Conservation (phyloP, 768 basidiomycete species). For the Russula sp. region DNA sequence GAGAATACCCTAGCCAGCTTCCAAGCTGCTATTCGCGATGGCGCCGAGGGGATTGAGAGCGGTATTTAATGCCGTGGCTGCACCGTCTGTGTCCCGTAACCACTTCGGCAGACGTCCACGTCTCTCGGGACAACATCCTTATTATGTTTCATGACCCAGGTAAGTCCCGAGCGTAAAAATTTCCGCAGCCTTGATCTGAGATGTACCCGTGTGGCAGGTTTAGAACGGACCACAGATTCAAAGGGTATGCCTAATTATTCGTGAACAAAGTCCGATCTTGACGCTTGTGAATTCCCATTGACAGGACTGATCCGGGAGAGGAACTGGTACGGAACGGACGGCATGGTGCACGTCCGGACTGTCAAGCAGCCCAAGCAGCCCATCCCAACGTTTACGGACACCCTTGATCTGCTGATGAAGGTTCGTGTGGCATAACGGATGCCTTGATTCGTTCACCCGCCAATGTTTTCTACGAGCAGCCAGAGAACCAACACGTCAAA, state of each 20-base stretch:
- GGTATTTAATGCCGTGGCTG: slow-evolving; percentile 52
- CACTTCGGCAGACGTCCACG: slow-evolving; percentile 80
- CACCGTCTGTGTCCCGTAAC: slow-evolving; percentile 36
- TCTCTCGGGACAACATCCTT: slow-evolving; percentile 79
- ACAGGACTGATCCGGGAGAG: slow-evolving; percentile 50
- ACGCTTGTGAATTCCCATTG: slow-evolving; percentile 21
- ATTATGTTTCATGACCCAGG: slow-evolving; percentile 96
- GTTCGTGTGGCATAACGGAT: slow-evolving; percentile 33
- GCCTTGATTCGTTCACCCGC: neutral
- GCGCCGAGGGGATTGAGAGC: slow-evolving; percentile 95
- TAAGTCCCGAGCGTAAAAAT: slow-evolving; percentile 27
- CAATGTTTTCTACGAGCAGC: slow-evolving; percentile 32
- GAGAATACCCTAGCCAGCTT: slow-evolving; percentile 97
- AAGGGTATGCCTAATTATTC: slow-evolving; percentile 38
- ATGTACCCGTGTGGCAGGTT: slow-evolving; percentile 31
- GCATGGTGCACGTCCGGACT: slow-evolving; percentile 76
- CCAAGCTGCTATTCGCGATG: slow-evolving; percentile 89
- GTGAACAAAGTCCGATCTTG: neutral
- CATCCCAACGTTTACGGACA: slow-evolving; percentile 88
- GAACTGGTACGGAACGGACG: slow-evolving; percentile 38
- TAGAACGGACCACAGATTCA: slow-evolving; percentile 78
- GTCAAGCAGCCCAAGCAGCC: slow-evolving; percentile 74
- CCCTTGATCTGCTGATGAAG: slow-evolving; percentile 70
- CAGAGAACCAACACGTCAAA: slow-evolving; percentile 66
- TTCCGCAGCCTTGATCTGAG: neutral